Evolutionary conservation across 2,329 filamentous ascomycete species (phyloP).

Genomic region (Fusarium sp.): DNA sequence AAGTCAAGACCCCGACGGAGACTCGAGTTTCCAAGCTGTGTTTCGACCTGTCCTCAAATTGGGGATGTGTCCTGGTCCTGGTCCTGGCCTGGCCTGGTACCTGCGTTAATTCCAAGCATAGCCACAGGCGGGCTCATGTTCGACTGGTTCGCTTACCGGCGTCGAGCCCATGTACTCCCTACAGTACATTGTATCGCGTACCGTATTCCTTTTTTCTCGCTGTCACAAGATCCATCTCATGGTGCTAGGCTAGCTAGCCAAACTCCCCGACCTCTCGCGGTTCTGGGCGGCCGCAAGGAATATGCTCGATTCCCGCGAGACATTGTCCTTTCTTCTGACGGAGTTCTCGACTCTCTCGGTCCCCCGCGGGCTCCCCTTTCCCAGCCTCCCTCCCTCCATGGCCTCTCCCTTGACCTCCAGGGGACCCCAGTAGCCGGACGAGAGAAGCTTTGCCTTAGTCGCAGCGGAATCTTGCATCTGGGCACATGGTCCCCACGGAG

Average conservation of each 20-base stretch:
- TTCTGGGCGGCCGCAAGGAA: conserved; percentile 22
- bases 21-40: neutral
- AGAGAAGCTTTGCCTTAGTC: conserved; percentile 34
- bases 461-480: conserved; percentile 48
- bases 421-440: conserved; percentile 27
- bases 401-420: conserved; percentile 21
- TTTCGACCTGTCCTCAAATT: neutral
- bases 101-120: conserved; percentile 29
- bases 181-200: neutral
- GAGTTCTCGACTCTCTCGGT: conserved; percentile 9
- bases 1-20: neutral
- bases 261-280: conserved; percentile 27
- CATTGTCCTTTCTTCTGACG: neutral
- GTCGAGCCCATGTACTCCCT: neutral
- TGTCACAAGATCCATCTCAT: conserved; percentile 9
- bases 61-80: neutral
- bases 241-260: conserved; percentile 2
- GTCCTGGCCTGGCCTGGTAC: conserved; percentile 17
- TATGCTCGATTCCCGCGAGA: conserved; percentile 6
- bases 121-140: neutral
- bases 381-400: conserved; percentile 18
- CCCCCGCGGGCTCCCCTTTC: neutral
- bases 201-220: conserved; percentile 7
- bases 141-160: conserved; percentile 13
- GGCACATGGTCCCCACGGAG: conserved; percentile 31